phyloP scores from a whole-genome alignment of 2,329 filamentous ascomycete genomes.

The Pyrenochaeta sp. region DNA sequence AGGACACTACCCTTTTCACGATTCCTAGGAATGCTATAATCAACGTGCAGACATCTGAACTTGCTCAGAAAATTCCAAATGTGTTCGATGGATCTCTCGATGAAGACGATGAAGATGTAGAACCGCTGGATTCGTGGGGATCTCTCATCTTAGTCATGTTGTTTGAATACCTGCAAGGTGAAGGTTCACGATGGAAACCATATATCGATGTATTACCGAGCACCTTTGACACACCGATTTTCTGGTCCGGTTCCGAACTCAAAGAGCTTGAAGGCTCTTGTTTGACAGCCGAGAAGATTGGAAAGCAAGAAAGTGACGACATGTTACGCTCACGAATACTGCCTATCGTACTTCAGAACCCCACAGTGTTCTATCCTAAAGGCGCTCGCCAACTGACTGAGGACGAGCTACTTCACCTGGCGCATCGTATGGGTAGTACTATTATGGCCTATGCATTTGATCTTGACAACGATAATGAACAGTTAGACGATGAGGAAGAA shows the following conservation, averaged over 20 bases:
- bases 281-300: constrained; percentile 29
- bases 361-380: constrained; percentile 16
- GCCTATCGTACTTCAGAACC: constrained; percentile 20
- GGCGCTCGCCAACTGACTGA: constrained; percentile 3
- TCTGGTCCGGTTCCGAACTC: constrained; percentile 27
- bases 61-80: constrained; percentile 21
- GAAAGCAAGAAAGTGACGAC: constrained; percentile 26
- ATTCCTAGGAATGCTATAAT: constrained; percentile 33
- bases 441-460: constrained; percentile 38
- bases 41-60: constrained; percentile 26
- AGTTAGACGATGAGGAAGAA: constrained; percentile 29
- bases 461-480: constrained; percentile 25
- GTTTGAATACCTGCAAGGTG: constrained; percentile 30
- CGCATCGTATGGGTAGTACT: constrained; percentile 31
- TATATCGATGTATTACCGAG: constrained; percentile 30
- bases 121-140: constrained; percentile 29
- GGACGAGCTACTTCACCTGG: constrained; percentile 25
- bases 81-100: constrained; percentile 22
- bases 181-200: constrained; percentile 30
- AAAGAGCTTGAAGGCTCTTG: constrained; percentile 30
- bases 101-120: constrained; percentile 21
- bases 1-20: constrained; percentile 28
- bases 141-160: constrained; percentile 31
- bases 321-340: constrained; percentile 26
- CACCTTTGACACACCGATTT: constrained; percentile 32